Conservation (phyloP, 2,329 filamentous ascomycete species). For the Colletotrichum neosansevieriae region DNA sequence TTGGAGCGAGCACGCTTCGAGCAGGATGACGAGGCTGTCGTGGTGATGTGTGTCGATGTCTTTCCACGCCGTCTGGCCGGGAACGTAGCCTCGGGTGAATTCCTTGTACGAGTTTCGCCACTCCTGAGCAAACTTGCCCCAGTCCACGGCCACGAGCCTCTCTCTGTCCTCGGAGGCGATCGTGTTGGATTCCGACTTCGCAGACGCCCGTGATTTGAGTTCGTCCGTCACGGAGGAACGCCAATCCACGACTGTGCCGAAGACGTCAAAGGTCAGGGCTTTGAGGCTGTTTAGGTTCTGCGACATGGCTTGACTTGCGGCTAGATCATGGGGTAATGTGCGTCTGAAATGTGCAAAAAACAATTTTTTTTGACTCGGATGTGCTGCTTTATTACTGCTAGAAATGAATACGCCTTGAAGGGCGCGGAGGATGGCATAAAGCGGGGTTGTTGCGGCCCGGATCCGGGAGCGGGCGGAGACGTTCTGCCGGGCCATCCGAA, state of each 20-base stretch:
- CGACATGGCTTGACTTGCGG: neutral
- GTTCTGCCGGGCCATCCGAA: no score
- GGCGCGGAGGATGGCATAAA: no score
- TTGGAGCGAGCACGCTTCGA: conserved; percentile 66
- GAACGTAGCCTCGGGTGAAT: conserved; percentile 69
- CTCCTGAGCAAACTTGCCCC: conserved; percentile 74
- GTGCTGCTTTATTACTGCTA: no score
- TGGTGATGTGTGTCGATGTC: conserved; percentile 80
- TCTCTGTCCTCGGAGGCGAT: conserved; percentile 57
- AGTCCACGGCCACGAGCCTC: conserved; percentile 67
- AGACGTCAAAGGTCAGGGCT: conserved; percentile 80
- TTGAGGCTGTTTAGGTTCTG: conserved; percentile 52
- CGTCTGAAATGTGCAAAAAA: no score
- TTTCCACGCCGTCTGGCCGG: conserved; percentile 66
- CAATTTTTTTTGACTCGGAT: no score
- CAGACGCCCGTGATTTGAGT: conserved; percentile 63
- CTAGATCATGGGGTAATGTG: no score
- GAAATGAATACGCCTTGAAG: no score
- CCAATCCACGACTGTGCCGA: conserved; percentile 87
- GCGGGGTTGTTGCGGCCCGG: no score
- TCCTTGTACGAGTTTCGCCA: conserved; percentile 75
- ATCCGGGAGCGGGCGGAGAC: no score
- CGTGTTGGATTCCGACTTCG: conserved; percentile 57
- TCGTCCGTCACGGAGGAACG: conserved; percentile 73
- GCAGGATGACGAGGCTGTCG: conserved; percentile 69